These are phyloP conservation scores for Chaetomidium leptoderma DNA, from an alignment of 495 filamentous ascomycete genomes.

Conservation along the genomic window DNA sequence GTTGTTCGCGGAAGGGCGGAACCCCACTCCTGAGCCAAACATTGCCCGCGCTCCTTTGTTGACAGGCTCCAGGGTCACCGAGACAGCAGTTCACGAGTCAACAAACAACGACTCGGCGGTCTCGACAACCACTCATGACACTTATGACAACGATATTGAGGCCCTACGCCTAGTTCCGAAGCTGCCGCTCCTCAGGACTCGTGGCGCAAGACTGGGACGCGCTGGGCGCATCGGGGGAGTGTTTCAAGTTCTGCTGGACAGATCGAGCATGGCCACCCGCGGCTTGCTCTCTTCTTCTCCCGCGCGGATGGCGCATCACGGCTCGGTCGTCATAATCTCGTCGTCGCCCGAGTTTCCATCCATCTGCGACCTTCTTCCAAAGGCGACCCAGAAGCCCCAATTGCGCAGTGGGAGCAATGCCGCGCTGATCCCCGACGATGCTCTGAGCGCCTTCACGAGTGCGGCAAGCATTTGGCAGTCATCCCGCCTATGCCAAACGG, in stretches of 20 bases:
- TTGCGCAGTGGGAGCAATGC: slow-evolving; percentile 34
- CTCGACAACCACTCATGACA: neutral
- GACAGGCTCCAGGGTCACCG: neutral
- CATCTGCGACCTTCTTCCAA: slow-evolving; percentile 38
- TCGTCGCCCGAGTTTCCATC: slow-evolving; percentile 48
- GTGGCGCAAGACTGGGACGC: slow-evolving; percentile 29
- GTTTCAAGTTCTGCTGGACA: slow-evolving; percentile 16
- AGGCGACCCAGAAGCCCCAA: slow-evolving; percentile 26
- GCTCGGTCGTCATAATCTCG: slow-evolving; percentile 35
- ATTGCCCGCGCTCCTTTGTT: slow-evolving; percentile 1
- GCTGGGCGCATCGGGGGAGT: slow-evolving; percentile 37
- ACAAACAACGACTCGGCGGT: neutral
- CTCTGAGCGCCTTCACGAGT: slow-evolving; percentile 37
- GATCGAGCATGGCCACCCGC: slow-evolving; percentile 34
- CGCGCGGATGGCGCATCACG: slow-evolving; percentile 20
- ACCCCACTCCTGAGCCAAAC: neutral
- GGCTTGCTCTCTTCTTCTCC: slow-evolving; percentile 40
- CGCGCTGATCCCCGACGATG: slow-evolving; percentile 33
- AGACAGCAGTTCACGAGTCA: neutral
- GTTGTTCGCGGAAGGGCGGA: slow-evolving; percentile 10
- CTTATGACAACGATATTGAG: neutral
- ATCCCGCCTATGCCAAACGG: slow-evolving; percentile 3
- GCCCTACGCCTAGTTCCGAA: neutral
- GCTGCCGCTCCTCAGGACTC: slow-evolving; percentile 6
- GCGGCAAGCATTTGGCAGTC: slow-evolving; percentile 36